Base-by-base conservation (phyloP, 1,139 yeast genomes). In the Sugiyamaella grinbergsii region DNA sequence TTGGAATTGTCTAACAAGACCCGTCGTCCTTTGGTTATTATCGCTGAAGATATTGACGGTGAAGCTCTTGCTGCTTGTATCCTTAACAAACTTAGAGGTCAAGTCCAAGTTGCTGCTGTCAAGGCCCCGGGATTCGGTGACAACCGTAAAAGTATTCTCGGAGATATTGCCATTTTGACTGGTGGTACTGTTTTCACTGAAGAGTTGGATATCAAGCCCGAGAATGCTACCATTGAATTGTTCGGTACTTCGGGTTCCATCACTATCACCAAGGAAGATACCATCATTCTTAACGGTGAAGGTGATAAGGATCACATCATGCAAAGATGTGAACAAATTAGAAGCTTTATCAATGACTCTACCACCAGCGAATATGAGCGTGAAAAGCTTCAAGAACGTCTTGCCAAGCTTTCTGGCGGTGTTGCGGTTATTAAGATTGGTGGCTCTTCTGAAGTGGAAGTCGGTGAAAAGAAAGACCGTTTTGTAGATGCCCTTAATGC, bases 71-170 rank as follows among this genome's bases (percentile, higher is more conserved):
- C 98, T 65, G 98, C 98, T 59, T 94, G 98, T 80, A 91, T 93
- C 67, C 82, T 93, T 73, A 93, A 93, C 82, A 93, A 93, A 78
- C 85, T 94, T 71, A 86, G 98, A 78, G 98, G 98, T 65, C 98
- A 93, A 79, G 96, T 93, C 59, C 96, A 90, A 75, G 98, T 94
- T 57, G 89, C 95, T 71, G 96, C 96, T 65, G 98, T 93, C 65
- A 93, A 94, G 80, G 98, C 98, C 44, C 98, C 98, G 69, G 98
- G 98, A 53, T 93, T 93, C 64, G 98, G 98, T 74, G 98, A 93
- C 78, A 93, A 93, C 86, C 87, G 98, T 78, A 94, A 93, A 83
- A 90, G 90, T 81, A 90, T 89, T 58, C 79, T 93, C 61, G 98
- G 98, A 65, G 98, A 93, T 73, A 86, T 93, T 74, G 97, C 98